Conservation (phyloP, 2,329 filamentous ascomycete species). For the Reticulascus tulasneorum region DNA sequence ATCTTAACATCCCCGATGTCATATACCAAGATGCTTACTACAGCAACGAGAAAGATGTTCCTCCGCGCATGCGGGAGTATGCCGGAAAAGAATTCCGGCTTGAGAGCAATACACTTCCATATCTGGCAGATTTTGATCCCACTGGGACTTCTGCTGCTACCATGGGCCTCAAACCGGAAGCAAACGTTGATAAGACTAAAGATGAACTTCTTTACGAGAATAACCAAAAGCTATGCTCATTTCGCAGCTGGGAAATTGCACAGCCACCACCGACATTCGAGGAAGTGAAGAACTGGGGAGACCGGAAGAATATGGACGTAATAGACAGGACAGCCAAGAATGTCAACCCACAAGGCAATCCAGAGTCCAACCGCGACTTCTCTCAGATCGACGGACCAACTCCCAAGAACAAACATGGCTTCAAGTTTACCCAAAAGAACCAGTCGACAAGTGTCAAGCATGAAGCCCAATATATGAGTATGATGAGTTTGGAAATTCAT, state of each 20-base stretch:
- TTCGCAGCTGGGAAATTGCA: conserved; percentile 74
- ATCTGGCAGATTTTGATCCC: conserved; percentile 73
- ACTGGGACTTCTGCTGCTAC: conserved; percentile 51
- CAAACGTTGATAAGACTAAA: conserved; percentile 44
- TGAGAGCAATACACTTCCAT: conserved; percentile 70
- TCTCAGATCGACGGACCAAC: conserved; percentile 91
- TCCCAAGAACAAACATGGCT: conserved; percentile 74
- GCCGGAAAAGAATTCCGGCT: conserved; percentile 82
- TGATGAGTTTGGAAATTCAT: conserved; percentile 90
- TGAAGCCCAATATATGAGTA: conserved; percentile 91
- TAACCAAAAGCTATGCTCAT: conserved; percentile 49
- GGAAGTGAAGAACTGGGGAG: conserved; percentile 69
- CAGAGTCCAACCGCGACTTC: conserved; percentile 35
- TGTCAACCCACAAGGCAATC: conserved; percentile 14
- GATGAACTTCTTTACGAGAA: conserved; percentile 47
- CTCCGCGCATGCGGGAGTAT: conserved; percentile 73
- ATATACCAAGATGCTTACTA: conserved; percentile 87
- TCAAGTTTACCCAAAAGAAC: conserved; percentile 78
- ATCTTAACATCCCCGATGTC: conserved; percentile 58
- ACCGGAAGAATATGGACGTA: conserved; percentile 31
- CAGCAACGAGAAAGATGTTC: conserved; percentile 78
- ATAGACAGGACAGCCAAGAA: too few relatives aligned
- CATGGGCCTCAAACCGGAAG: conserved; percentile 46
- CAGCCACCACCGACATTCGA: conserved; percentile 63
- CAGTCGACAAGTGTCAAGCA: conserved; percentile 74